A percentile compares a stretch with the other conserved stretches of the same genome.
Conservation (phyloP, 1,284 basidiomycete genomes). For the Stygiomarasmius scandens region DNA sequence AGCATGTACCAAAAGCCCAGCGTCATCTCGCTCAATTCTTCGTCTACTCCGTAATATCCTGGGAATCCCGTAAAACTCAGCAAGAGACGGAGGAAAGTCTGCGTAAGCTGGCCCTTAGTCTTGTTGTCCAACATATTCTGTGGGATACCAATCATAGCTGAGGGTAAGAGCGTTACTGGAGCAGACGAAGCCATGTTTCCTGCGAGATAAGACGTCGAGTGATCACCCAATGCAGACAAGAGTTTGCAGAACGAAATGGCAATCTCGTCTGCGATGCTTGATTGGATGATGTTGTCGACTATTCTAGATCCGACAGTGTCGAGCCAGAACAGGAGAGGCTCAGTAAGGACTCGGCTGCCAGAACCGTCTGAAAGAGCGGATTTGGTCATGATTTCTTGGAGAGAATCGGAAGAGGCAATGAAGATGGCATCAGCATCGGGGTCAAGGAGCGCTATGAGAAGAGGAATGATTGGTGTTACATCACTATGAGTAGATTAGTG, state of each 20-base stretch:
- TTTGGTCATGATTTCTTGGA: conserved; percentile 78
- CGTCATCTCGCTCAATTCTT: conserved; percentile 85
- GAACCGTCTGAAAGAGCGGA: conserved; percentile 75
- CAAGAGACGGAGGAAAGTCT: conserved; percentile 71
- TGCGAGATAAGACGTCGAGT: conserved; percentile 82
- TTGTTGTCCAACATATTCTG: conserved; percentile 22
- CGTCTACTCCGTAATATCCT: conserved; percentile 78
- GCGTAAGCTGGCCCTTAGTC: conserved; percentile 57
- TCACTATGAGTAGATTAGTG: conserved; percentile 41
- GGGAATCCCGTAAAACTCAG: conserved; percentile 78
- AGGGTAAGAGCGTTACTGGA: conserved; percentile 26
- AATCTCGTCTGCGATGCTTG: conserved; percentile 52
- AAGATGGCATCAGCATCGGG: conserved; percentile 60
- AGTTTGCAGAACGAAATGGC: conserved; percentile 79
- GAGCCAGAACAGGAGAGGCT: conserved; percentile 81
- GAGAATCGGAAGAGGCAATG: conserved; percentile 64
- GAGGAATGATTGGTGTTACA: conserved; percentile 63
- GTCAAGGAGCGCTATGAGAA: conserved; percentile 61
- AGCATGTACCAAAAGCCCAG: conserved; percentile 87
- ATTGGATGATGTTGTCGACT: conserved; percentile 49
- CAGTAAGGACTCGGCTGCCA: conserved; percentile 73
- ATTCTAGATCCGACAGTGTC: conserved; percentile 57
- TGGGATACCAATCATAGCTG: conserved; percentile 19
- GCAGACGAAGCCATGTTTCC: conserved; percentile 57
- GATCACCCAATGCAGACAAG: conserved; percentile 79